Evolutionary conservation across 2,329 filamentous ascomycete species (phyloP).

Genomic region (Hortaea sp.): DNA sequence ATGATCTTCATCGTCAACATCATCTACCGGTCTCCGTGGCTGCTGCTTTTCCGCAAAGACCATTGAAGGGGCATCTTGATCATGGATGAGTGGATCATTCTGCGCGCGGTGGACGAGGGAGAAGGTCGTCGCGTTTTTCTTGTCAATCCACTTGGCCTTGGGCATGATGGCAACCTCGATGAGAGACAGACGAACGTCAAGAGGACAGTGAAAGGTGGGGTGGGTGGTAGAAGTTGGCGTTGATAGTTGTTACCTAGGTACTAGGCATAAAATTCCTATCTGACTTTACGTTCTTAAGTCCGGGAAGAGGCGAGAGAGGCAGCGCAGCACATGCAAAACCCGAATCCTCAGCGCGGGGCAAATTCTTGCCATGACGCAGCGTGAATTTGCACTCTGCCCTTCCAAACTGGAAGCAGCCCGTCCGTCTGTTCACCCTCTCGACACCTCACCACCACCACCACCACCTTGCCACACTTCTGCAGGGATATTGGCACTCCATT

Average conservation of each 20-base stretch:
- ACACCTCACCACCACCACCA: conserved; percentile 4
- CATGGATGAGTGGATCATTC: conserved; percentile 94
- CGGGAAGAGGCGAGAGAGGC: no score
- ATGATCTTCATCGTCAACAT: conserved; percentile 11
- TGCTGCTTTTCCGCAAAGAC: conserved; percentile 57
- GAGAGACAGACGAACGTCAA: no score
- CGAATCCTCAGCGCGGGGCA: no score
- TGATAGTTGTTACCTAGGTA: no score
- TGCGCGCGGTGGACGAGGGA: conserved; percentile 91
- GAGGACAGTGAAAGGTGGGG: no score
- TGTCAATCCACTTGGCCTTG: conserved; percentile 48
- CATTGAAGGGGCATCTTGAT: conserved; percentile 78
- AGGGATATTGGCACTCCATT: no score
- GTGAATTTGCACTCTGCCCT: neutral
- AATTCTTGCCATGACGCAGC: no score
- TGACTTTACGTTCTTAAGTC: no score
- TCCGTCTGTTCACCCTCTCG: neutral
- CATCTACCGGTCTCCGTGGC: conserved; percentile 11
- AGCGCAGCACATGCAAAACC: no score
- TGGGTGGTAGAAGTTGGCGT: no score
- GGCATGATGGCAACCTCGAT: neutral
- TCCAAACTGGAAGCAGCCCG: neutral
- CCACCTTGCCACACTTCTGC: conserved; percentile 2
- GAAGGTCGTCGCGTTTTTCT: conserved; percentile 88
- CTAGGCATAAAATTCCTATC: no score